phyloP scores from a whole-genome alignment of 116 monocot species.

The Zostera marina region DNA sequence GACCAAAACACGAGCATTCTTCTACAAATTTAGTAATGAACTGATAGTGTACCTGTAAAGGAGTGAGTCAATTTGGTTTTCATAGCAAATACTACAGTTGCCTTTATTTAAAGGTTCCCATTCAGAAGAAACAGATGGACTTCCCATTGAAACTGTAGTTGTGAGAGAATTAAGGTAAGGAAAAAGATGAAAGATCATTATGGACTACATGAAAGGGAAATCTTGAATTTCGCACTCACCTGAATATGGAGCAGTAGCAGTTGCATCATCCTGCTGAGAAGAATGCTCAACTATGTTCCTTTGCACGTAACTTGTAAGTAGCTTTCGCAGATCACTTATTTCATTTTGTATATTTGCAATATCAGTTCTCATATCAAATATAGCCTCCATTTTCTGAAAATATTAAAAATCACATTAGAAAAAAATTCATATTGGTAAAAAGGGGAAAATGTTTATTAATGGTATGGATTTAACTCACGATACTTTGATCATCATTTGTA shows the following conservation, averaged over 20 bases:
- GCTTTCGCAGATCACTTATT: conserved; percentile 50
- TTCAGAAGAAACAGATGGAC: conserved; percentile 25
- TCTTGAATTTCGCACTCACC: conserved; percentile 20
- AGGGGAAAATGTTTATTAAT: not conserved
- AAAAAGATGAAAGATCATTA: not conserved
- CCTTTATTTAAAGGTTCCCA: conserved; percentile 79
- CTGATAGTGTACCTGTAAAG: conserved; percentile 54
- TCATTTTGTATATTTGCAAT: conserved; percentile 47
- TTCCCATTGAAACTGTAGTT: conserved; percentile 17
- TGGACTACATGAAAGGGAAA: not conserved
- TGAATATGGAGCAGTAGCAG: conserved; percentile 28
- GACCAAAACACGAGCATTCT: not conserved
- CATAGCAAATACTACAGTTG: conserved; percentile 68
- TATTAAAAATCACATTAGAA: conserved; percentile 1
- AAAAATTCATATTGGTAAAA: not conserved
- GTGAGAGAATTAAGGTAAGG: not conserved
- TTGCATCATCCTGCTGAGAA: conserved; percentile 40
- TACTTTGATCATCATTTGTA: conserved; percentile 13
- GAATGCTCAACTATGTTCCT: conserved; percentile 37
- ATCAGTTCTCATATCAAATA: conserved; percentile 43
- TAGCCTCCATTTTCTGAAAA: conserved; percentile 32
- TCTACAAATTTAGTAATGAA: not conserved
- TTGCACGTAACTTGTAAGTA: conserved; percentile 55
- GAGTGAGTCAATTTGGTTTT: conserved; percentile 79
- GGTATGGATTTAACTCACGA: conserved; percentile 16